phyloP scores from a whole-genome alignment of 2,329 filamentous ascomycete species.

The Colletotrichum sp. region DNA sequence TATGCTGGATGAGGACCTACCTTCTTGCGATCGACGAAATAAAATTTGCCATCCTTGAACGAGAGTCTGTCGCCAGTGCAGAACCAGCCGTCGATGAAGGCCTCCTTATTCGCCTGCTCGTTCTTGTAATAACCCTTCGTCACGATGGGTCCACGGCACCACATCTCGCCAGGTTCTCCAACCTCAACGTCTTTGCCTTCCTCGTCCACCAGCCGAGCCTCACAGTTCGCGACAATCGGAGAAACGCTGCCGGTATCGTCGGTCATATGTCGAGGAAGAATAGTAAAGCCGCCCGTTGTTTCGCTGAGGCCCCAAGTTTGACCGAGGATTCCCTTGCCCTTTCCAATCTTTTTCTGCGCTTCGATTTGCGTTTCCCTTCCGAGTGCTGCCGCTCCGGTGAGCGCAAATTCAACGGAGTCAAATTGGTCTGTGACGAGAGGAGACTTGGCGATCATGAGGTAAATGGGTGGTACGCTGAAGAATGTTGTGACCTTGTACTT shows the following conservation, averaged over 20 bases:
- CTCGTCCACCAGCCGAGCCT: constrained; percentile 43
- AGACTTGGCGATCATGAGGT: constrained; percentile 62
- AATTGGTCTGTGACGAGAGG: constrained; percentile 62
- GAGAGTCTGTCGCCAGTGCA: constrained; percentile 81
- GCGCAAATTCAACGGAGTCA: constrained; percentile 48
- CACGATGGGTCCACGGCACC: constrained; percentile 74
- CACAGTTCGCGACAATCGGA: constrained; percentile 41
- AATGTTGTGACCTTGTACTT: constrained; percentile 57
- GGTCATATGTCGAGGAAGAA: constrained; percentile 41
- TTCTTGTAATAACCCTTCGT: constrained; percentile 78
- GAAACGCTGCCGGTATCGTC: constrained; percentile 54
- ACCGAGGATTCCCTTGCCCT: constrained; percentile 42
- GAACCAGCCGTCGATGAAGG: constrained; percentile 69
- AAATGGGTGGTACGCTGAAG: constrained; percentile 67
- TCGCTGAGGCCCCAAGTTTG: constrained; percentile 67
- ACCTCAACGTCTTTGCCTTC: constrained; percentile 41
- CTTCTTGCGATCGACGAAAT: constrained; percentile 83
- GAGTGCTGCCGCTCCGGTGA: constrained; percentile 62
- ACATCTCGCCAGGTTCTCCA: constrained; percentile 62
- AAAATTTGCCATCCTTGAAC: constrained; percentile 73
- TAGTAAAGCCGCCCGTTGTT: constrained; percentile 54
- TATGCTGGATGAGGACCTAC: constrained; percentile 24
- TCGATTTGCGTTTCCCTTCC: constrained; percentile 57
- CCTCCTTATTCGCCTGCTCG: constrained; percentile 65
- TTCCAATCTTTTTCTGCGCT: constrained; percentile 53